Base-by-base conservation (phyloP, 345 rosid genomes). In the Mangifera indica region DNA sequence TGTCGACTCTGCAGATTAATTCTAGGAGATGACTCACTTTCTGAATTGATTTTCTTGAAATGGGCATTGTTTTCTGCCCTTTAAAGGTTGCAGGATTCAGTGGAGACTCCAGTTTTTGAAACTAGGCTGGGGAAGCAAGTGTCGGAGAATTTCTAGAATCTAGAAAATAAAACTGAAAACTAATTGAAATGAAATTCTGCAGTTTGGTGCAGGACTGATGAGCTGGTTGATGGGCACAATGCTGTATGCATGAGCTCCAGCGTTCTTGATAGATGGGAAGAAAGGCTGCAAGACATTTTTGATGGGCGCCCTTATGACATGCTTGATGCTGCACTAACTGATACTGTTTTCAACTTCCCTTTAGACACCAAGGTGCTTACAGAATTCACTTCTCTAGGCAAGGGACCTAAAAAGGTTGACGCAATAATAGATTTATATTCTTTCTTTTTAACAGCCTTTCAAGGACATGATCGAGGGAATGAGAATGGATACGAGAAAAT, bases 141-240 rank as follows among this genome's bases (percentile, higher is more conserved):
- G 37, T 34, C 42, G 9, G 8, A 7, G 42, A 37, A 6, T 37
- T 34, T 45, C 42, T 37, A 7, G 42, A 7, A 0, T 37, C 42
- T 6, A 37, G 8, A 37, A 5, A 7, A 37, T 5, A 37, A 37
- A 37, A 37, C 3, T 3, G 5, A 34, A 34, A 0, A 37, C 40
- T 37, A 37, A 37, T 7, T 37, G 10, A 37, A 37, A 37, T 37
- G 18, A 4, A 63, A 5, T 11, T 40, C 17, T 56, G 65, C 80
- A 87, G 91, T 89, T 12, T 85, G 93, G 88, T 84, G 91, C 78
- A 85, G 91, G 66, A 87, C 89, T 0, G 91, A 85, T 77, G 87
- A 87, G 63, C 72, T 85, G 22, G 88, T 85, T 8, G 88, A 89
- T 60, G 93, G 89, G 0, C 89, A 89, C 0, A 87, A 82, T 52